Evolutionary conservation across 225 moss, liverwort and hornwort genomes (phyloP).

Genomic region (Climacium dendroides): DNA sequence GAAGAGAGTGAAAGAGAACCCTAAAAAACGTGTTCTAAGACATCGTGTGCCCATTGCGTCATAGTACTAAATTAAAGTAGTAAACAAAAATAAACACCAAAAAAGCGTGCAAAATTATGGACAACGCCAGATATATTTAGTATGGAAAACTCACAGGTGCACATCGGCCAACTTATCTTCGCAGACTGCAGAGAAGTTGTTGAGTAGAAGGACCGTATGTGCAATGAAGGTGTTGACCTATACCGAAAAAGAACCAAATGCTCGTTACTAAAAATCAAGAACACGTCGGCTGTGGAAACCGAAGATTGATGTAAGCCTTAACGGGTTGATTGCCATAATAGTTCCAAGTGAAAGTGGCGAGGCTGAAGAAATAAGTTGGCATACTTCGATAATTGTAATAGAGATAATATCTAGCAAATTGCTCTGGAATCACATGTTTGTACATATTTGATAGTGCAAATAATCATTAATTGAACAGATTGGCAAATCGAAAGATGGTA

Average conservation of each 20-base stretch:
- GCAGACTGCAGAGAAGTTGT: slow-evolving; percentile 37
- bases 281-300: not conserved
- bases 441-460: not conserved
- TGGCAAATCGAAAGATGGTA: not conserved
- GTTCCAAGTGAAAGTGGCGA: not conserved
- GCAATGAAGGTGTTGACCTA: slow-evolving; percentile 45
- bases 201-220: slow-evolving; percentile 31
- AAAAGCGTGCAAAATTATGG: not conserved
- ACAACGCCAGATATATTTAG: not conserved
- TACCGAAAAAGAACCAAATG: not conserved
- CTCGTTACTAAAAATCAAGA: not conserved
- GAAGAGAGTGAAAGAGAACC: not conserved
- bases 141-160: slow-evolving; percentile 20
- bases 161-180: slow-evolving; percentile 40
- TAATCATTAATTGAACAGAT: not conserved
- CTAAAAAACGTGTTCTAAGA: not conserved
- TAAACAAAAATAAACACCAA: not conserved
- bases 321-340: not conserved
- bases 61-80: not conserved
- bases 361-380: not conserved
- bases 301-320: not conserved
- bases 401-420: not conserved
- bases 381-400: not conserved
- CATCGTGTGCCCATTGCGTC: not conserved
- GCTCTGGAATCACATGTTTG: not conserved